Percentiles rank a stretch among this genome's conserved stretches.
Conservation (phyloP, 192 early-diverging fungal genomes). For the Chytriomyces sp. region DNA sequence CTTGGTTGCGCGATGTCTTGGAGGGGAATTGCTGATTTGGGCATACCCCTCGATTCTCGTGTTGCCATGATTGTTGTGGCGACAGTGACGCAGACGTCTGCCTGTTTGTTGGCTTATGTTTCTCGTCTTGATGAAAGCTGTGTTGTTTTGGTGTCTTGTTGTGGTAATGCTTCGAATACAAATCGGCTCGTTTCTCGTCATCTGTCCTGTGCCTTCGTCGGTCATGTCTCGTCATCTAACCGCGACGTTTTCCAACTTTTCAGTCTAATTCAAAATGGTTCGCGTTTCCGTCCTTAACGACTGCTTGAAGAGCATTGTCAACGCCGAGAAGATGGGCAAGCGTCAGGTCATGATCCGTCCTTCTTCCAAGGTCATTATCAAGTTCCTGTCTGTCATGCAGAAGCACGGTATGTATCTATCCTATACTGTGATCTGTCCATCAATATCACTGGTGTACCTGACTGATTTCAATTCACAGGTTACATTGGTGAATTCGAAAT, state of each 20-base stretch:
- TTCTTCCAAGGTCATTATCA: conserved; percentile 97
- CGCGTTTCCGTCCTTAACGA: conserved; percentile 95
- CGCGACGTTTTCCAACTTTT: neutral
- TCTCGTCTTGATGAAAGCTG: neutral
- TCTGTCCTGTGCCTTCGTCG: too few species aligned
- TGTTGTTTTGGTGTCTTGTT: neutral
- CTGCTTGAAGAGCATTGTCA: conserved; percentile 98
- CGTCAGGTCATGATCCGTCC: conserved; percentile 97
- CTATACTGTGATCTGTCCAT: neutral
- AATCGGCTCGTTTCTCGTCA: neutral
- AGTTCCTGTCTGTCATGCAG: conserved; percentile 99
- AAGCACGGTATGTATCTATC: conserved; percentile 79
- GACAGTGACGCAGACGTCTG: too few species aligned
- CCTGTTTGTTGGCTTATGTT: neutral
- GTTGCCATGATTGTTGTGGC: too few species aligned
- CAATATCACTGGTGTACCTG: conserved; percentile 61
- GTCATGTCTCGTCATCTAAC: neutral
- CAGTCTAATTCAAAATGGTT: conserved; percentile 70
- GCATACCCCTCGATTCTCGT: too few species aligned
- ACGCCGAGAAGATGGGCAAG: conserved; percentile 98
- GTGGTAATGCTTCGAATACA: neutral
- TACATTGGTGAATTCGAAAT: conserved; percentile 99
- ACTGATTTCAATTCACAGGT: conserved; percentile 53
- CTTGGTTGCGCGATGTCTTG: neutral
- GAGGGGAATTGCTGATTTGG: neutral